Conservation (phyloP, 1,284 basidiomycete genomes). For the Cryptococcus floricola region DNA sequence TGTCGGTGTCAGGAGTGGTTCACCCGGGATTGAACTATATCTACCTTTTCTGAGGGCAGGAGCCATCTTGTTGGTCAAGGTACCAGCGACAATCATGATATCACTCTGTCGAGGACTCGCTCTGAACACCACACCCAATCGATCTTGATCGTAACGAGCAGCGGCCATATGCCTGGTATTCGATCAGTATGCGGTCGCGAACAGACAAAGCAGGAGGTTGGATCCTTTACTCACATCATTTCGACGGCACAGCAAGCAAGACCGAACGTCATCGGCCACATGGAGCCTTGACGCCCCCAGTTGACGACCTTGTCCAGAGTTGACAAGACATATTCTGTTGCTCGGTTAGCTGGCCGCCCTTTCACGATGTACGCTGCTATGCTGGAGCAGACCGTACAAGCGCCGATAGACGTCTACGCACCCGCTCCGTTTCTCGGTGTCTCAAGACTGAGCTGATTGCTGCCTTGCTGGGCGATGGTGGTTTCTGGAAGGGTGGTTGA, state of each 20-base stretch:
- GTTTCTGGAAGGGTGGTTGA: slow-evolving; percentile 46
- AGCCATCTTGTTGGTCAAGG: slow-evolving; percentile 99
- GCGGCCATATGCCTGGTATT: slow-evolving; percentile 63
- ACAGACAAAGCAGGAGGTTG: background rate
- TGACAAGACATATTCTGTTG: slow-evolving; percentile 87
- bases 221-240: slow-evolving; percentile 66
- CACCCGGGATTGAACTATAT: slow-evolving; percentile 2
- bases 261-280: slow-evolving; percentile 99
- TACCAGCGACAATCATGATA: slow-evolving; percentile 99
- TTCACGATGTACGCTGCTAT: background rate
- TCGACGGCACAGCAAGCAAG: slow-evolving; percentile 98
- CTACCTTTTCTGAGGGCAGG: slow-evolving; percentile 77
- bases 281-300: slow-evolving; percentile 95
- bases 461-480: slow-evolving; percentile 63
- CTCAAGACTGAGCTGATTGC: slow-evolving; percentile 80
- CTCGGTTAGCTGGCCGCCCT: background rate
- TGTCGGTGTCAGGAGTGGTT: background rate
- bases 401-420: slow-evolving; percentile 45
- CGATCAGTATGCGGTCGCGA: background rate
- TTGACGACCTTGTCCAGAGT: slow-evolving; percentile 96
- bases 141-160: slow-evolving; percentile 97
- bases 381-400: too few species aligned
- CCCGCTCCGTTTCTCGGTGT: slow-evolving; percentile 85
- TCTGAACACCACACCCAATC: slow-evolving; percentile 96
- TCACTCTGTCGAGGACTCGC: slow-evolving; percentile 96